Evolutionary conservation across 148 eudicot genomes (phyloP).

Genomic region (Simmondsia chinensis): DNA sequence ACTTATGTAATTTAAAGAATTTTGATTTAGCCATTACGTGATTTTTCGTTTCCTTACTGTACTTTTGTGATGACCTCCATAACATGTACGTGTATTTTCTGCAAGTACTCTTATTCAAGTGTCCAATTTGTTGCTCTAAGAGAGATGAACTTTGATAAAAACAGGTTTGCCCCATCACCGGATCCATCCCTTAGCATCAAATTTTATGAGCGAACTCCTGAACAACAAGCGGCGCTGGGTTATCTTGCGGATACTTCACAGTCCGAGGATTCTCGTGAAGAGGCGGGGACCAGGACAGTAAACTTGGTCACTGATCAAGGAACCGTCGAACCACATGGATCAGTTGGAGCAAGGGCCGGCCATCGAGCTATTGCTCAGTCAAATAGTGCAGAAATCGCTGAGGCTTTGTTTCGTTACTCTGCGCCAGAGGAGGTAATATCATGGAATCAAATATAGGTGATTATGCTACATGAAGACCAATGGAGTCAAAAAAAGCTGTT

Average conservation of each 20-base stretch:
- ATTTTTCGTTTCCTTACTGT: too few species aligned
- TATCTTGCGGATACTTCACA: conserved; percentile 50
- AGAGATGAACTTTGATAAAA: too few species aligned
- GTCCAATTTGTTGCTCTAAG: too few species aligned
- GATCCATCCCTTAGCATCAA: conserved; percentile 67
- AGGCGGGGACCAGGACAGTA: conserved; percentile 17
- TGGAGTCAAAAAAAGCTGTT: too few species aligned
- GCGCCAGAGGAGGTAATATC: conserved; percentile 99
- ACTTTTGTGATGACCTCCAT: too few species aligned
- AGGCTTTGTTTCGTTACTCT: conserved; percentile 81
- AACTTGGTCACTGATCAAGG: conserved; percentile 16
- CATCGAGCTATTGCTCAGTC: conserved; percentile 87
- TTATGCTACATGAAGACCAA: too few species aligned
- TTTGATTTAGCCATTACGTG: too few species aligned
- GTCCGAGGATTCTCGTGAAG: conserved; percentile 30
- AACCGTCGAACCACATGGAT: conserved; percentile 63
- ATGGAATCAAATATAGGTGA: too few species aligned
- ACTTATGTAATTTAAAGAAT: too few species aligned
- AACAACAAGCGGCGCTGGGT: conserved; percentile 76
- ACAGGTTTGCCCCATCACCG: conserved; percentile 74
- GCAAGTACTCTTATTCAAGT: too few species aligned
- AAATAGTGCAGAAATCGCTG: conserved; percentile 56
- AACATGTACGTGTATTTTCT: too few species aligned
- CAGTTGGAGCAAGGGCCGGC: conserved; percentile 79
- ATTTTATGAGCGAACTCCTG: conserved; percentile 79